These are phyloP conservation scores for Tulasnella calospora DNA, from an alignment of 768 basidiomycete species.

Conservation along the genomic window DNA sequence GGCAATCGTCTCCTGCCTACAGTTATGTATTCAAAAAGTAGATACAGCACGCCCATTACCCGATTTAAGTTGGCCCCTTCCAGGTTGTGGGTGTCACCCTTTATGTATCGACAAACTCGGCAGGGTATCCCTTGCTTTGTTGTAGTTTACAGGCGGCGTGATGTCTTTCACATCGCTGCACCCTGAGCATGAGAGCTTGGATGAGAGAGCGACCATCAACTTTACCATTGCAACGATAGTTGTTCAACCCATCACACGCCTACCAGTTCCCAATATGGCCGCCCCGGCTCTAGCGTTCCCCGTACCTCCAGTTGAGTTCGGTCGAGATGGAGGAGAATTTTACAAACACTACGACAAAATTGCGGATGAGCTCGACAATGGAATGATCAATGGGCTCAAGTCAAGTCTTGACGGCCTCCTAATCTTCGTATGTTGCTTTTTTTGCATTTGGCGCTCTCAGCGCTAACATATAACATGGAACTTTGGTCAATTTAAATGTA, in stretches of 20 bases:
- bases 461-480: not conserved
- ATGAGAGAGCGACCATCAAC: no score
- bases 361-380: not conserved
- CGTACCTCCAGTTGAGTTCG: not conserved
- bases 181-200: no score
- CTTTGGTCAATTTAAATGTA: not conserved
- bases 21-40: no score
- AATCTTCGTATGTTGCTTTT: not conserved
- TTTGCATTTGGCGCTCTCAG: not conserved
- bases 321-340: not conserved
- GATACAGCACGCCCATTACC: no score
- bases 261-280: not conserved
- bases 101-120: no score
- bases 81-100: no score
- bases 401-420: not conserved
- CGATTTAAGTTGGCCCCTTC: no score
- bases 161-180: no score
- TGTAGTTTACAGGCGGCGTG: no score
- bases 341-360: not conserved
- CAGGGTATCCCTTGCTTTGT: no score
- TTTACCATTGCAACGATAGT: not conserved
- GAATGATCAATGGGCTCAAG: not conserved
- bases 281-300: not conserved
- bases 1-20: no score
- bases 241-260: not conserved